Conservation (phyloP, 208 protist species). For the Wallacemonas collosoma region DNA sequence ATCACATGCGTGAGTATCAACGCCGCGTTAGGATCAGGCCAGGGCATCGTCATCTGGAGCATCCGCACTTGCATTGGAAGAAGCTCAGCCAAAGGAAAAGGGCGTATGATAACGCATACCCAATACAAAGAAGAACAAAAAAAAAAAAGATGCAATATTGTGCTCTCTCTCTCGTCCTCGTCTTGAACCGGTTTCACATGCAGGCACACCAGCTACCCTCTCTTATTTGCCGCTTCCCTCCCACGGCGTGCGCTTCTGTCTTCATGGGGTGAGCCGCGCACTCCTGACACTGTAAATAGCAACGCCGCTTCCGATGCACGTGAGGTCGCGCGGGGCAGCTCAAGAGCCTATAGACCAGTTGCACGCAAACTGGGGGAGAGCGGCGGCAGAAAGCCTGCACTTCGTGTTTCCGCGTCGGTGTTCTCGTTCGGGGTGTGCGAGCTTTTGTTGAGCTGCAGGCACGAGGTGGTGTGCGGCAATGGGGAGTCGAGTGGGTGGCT, state of each 20-base stretch:
- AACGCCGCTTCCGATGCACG: background rate
- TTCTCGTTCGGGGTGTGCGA: background rate
- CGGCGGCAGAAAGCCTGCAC: constrained; percentile 2
- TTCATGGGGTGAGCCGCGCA: background rate
- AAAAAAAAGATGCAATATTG: no score
- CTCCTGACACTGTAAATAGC: background rate
- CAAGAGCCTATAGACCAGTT: background rate
- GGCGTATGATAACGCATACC: no score
- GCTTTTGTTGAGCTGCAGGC: background rate
- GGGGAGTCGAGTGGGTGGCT: background rate
- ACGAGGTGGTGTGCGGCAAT: constrained; percentile 8
- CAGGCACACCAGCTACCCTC: no score
- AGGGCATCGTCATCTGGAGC: no score
- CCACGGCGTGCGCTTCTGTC: background rate
- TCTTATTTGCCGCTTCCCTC: no score
- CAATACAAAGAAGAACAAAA: no score
- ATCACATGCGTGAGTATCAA: no score
- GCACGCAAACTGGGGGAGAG: background rate
- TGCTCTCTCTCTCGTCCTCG: no score
- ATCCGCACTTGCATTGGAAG: no score
- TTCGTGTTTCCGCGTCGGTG: background rate
- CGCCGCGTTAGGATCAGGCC: no score
- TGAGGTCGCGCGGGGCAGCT: background rate
- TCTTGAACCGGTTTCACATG: no score
- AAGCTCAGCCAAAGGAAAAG: no score